phyloP scores from a whole-genome alignment of 129 eudicot genomes.

The Artemisia annua region DNA sequence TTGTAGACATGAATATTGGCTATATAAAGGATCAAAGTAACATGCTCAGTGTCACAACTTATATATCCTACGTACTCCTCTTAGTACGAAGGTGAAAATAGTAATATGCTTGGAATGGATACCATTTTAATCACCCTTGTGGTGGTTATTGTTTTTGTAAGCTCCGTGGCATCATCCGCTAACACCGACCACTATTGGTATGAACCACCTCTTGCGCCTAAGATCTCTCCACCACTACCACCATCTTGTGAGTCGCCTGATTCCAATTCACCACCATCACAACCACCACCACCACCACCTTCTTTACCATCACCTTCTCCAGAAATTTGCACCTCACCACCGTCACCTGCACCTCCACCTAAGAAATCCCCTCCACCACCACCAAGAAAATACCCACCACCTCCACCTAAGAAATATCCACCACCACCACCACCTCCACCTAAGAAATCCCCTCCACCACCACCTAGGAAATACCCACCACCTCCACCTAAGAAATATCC shows the following conservation, averaged over 20 bases:
- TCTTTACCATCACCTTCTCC: constrained; percentile 25
- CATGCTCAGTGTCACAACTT: constrained; percentile 1
- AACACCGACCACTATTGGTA: constrained; percentile 24
- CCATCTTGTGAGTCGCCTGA: not conserved
- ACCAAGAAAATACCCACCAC: not conserved
- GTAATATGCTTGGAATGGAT: constrained; percentile 25
- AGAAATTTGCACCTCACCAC: not conserved
- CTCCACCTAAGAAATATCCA: constrained; percentile 1
- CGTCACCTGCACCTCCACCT: constrained; percentile 12
- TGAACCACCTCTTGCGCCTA: constrained; percentile 25
- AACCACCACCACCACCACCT: constrained; percentile 42
- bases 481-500: not conserved
- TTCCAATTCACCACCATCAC: not conserved
- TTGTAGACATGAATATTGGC: not conserved
- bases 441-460: not conserved
- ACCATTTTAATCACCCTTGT: constrained; percentile 35
- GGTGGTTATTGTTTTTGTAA: constrained; percentile 37
- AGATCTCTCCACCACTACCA: not conserved
- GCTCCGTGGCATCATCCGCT: constrained; percentile 21
- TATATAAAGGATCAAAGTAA: constrained; percentile 33
- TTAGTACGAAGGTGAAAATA: constrained; percentile 5
- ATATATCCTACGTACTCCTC: not conserved
- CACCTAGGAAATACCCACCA: not conserved
- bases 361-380: constrained; percentile 26
- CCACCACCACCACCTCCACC: constrained; percentile 15